These are phyloP conservation scores for Phialocephala subalpina DNA, from an alignment of 2,329 filamentous ascomycete genomes.

Conservation along the genomic window DNA sequence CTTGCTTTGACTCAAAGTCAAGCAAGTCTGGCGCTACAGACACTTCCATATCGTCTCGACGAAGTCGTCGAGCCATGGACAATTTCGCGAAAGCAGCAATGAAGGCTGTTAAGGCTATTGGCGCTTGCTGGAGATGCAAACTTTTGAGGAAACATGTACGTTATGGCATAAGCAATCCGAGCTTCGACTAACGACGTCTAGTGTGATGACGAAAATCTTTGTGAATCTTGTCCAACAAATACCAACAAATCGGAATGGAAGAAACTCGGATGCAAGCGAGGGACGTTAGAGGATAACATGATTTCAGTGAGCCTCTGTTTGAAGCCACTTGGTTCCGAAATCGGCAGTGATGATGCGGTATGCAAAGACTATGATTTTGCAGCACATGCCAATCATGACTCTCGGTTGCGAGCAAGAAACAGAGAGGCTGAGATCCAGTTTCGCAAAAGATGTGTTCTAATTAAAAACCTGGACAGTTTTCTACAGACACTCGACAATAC, in stretches of 20 bases:
- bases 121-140: slow-evolving; percentile 29
- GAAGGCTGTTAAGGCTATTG: slow-evolving; percentile 24
- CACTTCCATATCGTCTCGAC: no score
- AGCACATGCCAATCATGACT: no score
- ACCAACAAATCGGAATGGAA: neutral
- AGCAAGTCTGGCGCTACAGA: no score
- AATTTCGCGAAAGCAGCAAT: slow-evolving; percentile 8
- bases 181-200: no score
- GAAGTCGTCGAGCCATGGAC: neutral
- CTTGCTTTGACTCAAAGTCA: no score
- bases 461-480: no score
- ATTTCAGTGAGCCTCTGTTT: neutral
- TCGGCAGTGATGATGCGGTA: neutral
- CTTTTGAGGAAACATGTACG: slow-evolving; percentile 20
- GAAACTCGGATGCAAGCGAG: neutral
- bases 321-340: neutral
- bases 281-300: neutral
- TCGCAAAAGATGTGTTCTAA: no score
- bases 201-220: neutral
- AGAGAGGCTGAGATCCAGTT: no score
- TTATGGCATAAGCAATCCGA: no score
- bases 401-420: no score
- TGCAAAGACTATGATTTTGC: no score
- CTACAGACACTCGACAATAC: no score
- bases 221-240: neutral